Conservation (phyloP, 176 grass and related monocot species). For the Musa beccarii region DNA sequence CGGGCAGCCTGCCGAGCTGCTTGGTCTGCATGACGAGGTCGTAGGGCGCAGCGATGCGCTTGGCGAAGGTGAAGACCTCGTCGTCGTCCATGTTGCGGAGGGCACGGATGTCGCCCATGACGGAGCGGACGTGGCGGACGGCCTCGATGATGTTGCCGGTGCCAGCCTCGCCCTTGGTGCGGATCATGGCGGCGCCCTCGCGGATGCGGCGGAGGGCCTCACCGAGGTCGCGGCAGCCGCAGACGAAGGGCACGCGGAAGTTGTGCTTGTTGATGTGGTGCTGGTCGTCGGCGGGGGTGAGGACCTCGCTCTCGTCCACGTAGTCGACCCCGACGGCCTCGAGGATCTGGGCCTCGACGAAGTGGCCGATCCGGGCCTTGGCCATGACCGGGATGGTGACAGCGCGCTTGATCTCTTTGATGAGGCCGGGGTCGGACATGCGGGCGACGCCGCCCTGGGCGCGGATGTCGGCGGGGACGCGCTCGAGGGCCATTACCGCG, state of each 20-base stretch:
- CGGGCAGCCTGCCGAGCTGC: conserved; percentile 5
- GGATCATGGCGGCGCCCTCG: conserved; percentile 11
- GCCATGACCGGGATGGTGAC: conserved; percentile 8
- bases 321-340: conserved; percentile 9
- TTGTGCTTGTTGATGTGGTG: conserved; percentile 15
- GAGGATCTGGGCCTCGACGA: conserved; percentile 12
- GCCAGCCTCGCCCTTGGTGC: conserved; percentile 10
- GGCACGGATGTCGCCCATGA: conserved; percentile 6
- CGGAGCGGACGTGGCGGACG: conserved; percentile 8
- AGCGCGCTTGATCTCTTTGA: conserved; percentile 11
- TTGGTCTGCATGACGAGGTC: conserved; percentile 6
- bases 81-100: conserved; percentile 16
- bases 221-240: conserved; percentile 12
- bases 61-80: conserved; percentile 8
- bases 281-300: not conserved
- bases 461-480: conserved; percentile 5
- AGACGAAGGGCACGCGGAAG: conserved; percentile 11
- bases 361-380: conserved; percentile 11
- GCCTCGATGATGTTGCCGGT: conserved; percentile 16
- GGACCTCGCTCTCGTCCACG: conserved; percentile 9
- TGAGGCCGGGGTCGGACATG: not conserved
- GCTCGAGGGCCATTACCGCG: conserved; percentile 5
- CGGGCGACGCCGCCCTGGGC: conserved; percentile 4
- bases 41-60: conserved; percentile 7
- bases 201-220: conserved; percentile 13